Conservation (phyloP, 495 filamentous ascomycete genomes). For the Daldinia loculata region DNA sequence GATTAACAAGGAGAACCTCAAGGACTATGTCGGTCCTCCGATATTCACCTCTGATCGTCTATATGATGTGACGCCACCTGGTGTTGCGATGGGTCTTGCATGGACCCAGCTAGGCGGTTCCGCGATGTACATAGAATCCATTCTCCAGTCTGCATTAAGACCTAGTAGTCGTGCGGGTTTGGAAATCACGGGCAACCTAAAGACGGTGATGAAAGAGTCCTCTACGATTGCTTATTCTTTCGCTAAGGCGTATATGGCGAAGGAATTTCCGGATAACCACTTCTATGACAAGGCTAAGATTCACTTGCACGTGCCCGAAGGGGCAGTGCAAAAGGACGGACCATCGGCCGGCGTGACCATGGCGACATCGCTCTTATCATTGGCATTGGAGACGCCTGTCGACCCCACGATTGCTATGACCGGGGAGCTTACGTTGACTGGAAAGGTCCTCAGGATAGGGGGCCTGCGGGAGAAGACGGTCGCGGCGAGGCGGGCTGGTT, state of each 20-base stretch:
- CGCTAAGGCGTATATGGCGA: conserved; percentile 86
- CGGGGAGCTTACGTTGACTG: conserved; percentile 96
- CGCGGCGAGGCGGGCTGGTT: conserved; percentile 90
- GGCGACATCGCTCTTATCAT: conserved; percentile 87
- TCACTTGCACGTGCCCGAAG: conserved; percentile 97
- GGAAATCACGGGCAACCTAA: conserved; percentile 92
- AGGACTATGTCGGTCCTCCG: conserved; percentile 97
- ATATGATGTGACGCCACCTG: conserved; percentile 94
- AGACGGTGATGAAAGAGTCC: conserved; percentile 98
- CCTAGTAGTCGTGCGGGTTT: conserved; percentile 77
- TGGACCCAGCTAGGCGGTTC: conserved; percentile 99
- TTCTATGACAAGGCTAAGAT: conserved; percentile 98
- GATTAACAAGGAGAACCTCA: conserved; percentile 89
- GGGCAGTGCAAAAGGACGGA: conserved; percentile 83
- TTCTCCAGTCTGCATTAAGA: conserved; percentile 82
- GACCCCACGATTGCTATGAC: conserved; percentile 97
- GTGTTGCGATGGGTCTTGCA: conserved; percentile 97
- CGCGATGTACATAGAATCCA: conserved; percentile 96
- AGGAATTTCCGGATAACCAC: conserved; percentile 82
- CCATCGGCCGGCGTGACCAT: conserved; percentile 97
- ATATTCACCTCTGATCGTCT: conserved; percentile 95
- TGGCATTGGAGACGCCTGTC: conserved; percentile 80
- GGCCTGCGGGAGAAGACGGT: conserved; percentile 99
- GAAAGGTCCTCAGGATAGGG: conserved; percentile 95
- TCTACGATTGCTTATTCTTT: conserved; percentile 94